phyloP scores from a whole-genome alignment of 805 yeast species.

The Suhomyces sp. region DNA sequence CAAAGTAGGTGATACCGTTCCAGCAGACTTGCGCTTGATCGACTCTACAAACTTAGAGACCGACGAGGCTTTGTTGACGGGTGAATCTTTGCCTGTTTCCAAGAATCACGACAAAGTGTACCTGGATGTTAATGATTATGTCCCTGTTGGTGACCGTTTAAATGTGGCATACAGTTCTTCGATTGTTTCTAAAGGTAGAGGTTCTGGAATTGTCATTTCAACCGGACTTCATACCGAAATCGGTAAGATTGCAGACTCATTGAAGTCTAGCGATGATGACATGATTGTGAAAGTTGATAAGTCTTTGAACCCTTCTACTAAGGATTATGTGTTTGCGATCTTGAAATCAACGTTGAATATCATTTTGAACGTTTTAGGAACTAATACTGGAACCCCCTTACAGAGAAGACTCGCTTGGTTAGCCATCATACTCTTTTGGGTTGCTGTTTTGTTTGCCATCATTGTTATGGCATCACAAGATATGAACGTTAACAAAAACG shows the following conservation, averaged over 20 bases:
- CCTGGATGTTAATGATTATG: slow-evolving; percentile 33
- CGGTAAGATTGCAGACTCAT: slow-evolving; percentile 41
- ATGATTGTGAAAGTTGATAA: slow-evolving; percentile 34
- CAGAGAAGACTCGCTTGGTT: slow-evolving; percentile 48
- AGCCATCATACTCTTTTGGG: slow-evolving; percentile 51
- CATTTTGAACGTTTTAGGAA: slow-evolving; percentile 46
- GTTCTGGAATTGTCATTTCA: slow-evolving; percentile 37
- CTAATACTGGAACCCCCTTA: slow-evolving; percentile 47
- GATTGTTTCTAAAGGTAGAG: slow-evolving; percentile 43
- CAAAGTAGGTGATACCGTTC: slow-evolving; percentile 43
- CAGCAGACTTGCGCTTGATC: slow-evolving; percentile 42
- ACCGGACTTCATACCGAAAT: slow-evolving; percentile 43
- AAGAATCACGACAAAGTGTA: slow-evolving; percentile 37
- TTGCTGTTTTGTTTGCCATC: slow-evolving; percentile 40
- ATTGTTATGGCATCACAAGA: slow-evolving; percentile 39
- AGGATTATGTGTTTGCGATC: slow-evolving; percentile 34
- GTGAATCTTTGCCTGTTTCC: slow-evolving; percentile 36
- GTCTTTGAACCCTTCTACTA: slow-evolving; percentile 34
- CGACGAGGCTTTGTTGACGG: slow-evolving; percentile 46
- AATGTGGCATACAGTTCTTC: slow-evolving; percentile 38
- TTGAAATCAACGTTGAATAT: slow-evolving; percentile 43
- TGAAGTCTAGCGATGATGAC: slow-evolving; percentile 20
- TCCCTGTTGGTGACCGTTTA: slow-evolving; percentile 38
- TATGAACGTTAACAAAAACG: slow-evolving; percentile 31
- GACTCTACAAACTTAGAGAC: slow-evolving; percentile 39